These are phyloP conservation scores for Hibiscus mutabilis DNA, from an alignment of 345 rosid genomes.

Conservation along the genomic window DNA sequence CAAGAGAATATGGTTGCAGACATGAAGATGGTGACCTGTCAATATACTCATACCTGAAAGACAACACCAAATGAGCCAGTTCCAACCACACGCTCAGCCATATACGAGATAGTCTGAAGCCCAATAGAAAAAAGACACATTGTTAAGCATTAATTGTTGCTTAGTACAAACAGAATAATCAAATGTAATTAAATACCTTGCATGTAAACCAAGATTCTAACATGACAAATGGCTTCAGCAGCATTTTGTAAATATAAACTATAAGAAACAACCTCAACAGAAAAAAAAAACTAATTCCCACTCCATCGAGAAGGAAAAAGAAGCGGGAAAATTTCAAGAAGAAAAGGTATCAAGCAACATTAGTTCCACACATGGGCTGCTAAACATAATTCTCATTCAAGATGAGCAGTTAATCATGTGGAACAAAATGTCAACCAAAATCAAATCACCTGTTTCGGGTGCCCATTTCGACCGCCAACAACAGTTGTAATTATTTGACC, in stretches of 20 bases:
- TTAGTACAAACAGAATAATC: not conserved
- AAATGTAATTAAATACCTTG: not conserved
- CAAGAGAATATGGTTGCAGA: not conserved
- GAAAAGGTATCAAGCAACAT: not conserved
- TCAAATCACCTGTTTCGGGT: conserved; percentile 80
- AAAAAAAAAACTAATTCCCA: not conserved
- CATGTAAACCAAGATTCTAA: not conserved
- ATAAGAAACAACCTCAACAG: not conserved
- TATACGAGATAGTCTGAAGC: conserved; percentile 58
- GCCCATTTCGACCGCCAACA: conserved; percentile 78
- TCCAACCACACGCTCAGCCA: conserved; percentile 86
- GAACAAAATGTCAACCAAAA: not conserved
- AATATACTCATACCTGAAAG: conserved; percentile 50
- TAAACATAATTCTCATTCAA: not conserved
- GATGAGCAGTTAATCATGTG: not conserved
- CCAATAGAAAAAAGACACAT: conserved; percentile 9
- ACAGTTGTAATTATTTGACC: conserved; percentile 83
- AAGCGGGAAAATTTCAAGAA: conserved; percentile 10
- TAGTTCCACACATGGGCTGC: not conserved
- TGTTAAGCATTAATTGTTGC: not conserved
- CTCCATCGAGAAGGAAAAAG: not conserved
- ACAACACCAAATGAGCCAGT: conserved; percentile 94
- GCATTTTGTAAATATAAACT: not conserved
- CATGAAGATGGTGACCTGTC: not conserved
- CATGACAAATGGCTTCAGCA: not conserved